Percentiles rank a stretch among this genome's conserved stretches.
These are phyloP conservation scores for Starmera quercuum DNA, from an alignment of 805 yeast genomes.

Conservation along the genomic window DNA sequence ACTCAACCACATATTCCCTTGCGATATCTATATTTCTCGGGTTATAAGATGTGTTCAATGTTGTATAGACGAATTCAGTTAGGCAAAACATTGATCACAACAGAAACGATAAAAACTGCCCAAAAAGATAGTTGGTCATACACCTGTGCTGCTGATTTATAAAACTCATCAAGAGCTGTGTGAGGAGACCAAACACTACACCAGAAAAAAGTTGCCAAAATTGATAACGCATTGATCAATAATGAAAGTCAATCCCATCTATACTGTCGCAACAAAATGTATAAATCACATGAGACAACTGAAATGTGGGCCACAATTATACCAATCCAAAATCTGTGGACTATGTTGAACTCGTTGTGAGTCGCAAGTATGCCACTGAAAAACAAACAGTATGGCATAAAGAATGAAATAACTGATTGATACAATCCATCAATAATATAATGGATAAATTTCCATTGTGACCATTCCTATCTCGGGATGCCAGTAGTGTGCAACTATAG, in stretches of 20 bases:
- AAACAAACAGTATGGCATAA: slow-evolving; percentile 61
- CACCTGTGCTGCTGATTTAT: slow-evolving; percentile 54
- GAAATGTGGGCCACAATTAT: slow-evolving; percentile 56
- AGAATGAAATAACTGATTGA: slow-evolving; percentile 65
- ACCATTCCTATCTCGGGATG: slow-evolving; percentile 66
- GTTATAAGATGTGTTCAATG: slow-evolving; percentile 37
- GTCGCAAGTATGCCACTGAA: slow-evolving; percentile 34
- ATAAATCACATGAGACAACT: slow-evolving; percentile 56
- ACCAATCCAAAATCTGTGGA: slow-evolving; percentile 71
- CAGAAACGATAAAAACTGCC: slow-evolving; percentile 58
- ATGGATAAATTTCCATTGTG: slow-evolving; percentile 56
- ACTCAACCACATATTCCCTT: slow-evolving; percentile 60
- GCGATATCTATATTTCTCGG: slow-evolving; percentile 70
- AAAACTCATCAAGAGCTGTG: slow-evolving; percentile 45
- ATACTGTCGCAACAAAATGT: slow-evolving; percentile 58
- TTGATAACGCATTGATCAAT: slow-evolving; percentile 48
- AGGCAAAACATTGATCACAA: slow-evolving; percentile 55
- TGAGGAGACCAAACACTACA: slow-evolving; percentile 68
- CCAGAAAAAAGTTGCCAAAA: slow-evolving; percentile 61
- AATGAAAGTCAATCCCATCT: slow-evolving; percentile 78
- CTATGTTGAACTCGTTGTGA: slow-evolving; percentile 47
- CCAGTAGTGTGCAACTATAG: slow-evolving; percentile 73
- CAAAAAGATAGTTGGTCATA: slow-evolving; percentile 58
- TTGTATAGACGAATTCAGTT: slow-evolving; percentile 55
- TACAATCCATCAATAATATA: slow-evolving; percentile 74